Evolutionary conservation across 208 protist species (phyloP), one percentile per base, ranked within the genome.

Genomic region (Polymyxa betae): DNA sequence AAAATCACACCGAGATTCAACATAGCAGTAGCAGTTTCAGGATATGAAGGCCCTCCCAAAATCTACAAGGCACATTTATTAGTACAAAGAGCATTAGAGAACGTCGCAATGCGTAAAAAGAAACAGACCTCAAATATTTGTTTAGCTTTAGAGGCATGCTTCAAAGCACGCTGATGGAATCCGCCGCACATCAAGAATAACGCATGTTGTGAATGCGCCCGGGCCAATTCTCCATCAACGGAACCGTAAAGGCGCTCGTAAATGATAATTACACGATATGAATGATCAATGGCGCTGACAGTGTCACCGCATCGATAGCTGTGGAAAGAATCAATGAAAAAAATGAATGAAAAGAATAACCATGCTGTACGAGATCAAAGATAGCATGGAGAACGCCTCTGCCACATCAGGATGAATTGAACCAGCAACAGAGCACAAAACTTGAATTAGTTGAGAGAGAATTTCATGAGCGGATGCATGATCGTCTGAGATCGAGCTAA

Each of bases 131-230:
- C 72, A n/a, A 5, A 82, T 35, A 82, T 82, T 5, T 43, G 72
- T 20, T 5, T 40, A 5, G 72, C 72, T 43, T 82, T 82, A 43
- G 35, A 5, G 5, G 72, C 72, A 43, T 82, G 72, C 12, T 35
- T 5, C 16, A 82, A n/a, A n/a, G 72, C 72, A n/a, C 72, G 72
- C 72, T 82, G 5, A 5, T 38, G n/a, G n/a, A 45, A 82, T 5
- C 72, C 72, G n/a, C 72, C 72, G n/a, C 72, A 82, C 72, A 82
- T 82, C 16, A 82, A n/a, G n/a, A 82, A 82, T 43, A 82, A 43
- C 35, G 72, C 72, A 43, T 82, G 72, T n/a, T 82, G 72, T 20
- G 72, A 82, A 43, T 82, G 40, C 16, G 72, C 72, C n/a, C 72
- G 72, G 16, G 72, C 72, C n/a, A n/a, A 45, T 43, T 82, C 72